Evolutionary conservation across 164 flowering plant genomes (phyloP), one percentile per base, ranked within the genome.

Genomic region (Vitis amurensis): DNA sequence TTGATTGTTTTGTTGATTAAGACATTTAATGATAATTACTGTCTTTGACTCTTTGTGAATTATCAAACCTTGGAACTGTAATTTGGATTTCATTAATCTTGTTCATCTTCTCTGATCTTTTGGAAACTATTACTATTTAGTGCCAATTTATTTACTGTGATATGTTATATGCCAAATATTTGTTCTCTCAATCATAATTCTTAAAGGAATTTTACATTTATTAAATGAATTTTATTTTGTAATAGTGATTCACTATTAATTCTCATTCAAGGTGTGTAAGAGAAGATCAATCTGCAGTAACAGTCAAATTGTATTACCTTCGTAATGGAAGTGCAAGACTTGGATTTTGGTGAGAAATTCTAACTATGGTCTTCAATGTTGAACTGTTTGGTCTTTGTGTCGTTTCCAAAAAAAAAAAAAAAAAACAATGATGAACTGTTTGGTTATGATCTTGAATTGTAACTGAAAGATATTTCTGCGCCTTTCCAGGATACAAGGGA

Each of bases 281-380:
- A 71, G 88, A 85, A 62, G 98, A 95, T 77, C 94, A 85, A 70
- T 90, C 98, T 53, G 81, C 98, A 8, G 84, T 91, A 56, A 77
- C 97, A 11, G 79, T 87, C 16, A 88, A 77, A 70, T 60, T 95
- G 69, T 91, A 93, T 81, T 92, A 93, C 77, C 89, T 95, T 64
- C 87, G 81, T 66, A 93, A 82, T 81, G 99, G 98, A 73, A 93
- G 98, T 84, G 94, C 97, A 58, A 86, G 99, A 66, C 80, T 95
- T 80, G 99, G 99, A 62, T 86, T 94, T 73, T 86, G 96, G 98
- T 94, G 79, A 88, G 91, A 11, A 53, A 11, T 63, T 49, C 11
- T 48, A 37, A 13, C 30, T 48, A 16, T 55, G 14, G 10, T 13
- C 71, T n/a, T 47, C 7, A n/a, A 55, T 0, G 12, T 4, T 57